Evolutionary conservation across 495 filamentous ascomycete species (phyloP), one percentile per base, ranked within the genome.

Genomic region (Penicillium canariense): DNA sequence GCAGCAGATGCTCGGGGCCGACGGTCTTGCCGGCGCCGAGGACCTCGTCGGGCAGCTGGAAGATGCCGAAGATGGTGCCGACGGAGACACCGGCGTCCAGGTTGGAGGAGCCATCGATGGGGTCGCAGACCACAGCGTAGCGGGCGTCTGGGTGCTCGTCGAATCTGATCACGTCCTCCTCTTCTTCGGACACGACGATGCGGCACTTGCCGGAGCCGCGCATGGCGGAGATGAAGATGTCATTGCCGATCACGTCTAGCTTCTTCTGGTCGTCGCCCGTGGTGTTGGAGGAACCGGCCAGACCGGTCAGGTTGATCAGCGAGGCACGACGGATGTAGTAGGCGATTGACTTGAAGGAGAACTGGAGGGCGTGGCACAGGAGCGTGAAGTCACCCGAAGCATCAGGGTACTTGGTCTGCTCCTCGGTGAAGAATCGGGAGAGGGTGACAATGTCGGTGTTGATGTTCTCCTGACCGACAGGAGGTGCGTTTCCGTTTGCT

Each of bases 201-300:
- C 89, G 85, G 66, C 89, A 90, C 72, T 93, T 92, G 56, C 90
- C 93, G 27, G 87, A 95, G 27, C 87, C 91, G 46, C 82, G 81
- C 94, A 98, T 97, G 48, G 92, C 87, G 36, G 89, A 84, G 65
- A 97, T 87, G 78, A 98, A 97, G 58, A 98, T 80, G 63, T 98
- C 94, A 73, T 98, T 97, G 68, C 91, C 90, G 67, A 98, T 97
- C 30, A 98, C 94, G 70, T 98, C 94, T 32, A 98, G 88, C 76
- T 97, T 98, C 85, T 98, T 97, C 70, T 98, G 94, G 69, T 97
- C 95, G 72, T 98, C 94, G 35, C 94, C 94, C 3, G 94, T 97
- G 22, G 81, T 88, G 75, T 98, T 98, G 56, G 91, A 88, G 56
- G 91, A 95, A 27, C 94, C 94, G 31, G 94, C 94, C 22, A 98